These are phyloP conservation scores for Cadophora sp. DNA, from an alignment of 2,329 filamentous ascomycete species.

Conservation along the genomic window DNA sequence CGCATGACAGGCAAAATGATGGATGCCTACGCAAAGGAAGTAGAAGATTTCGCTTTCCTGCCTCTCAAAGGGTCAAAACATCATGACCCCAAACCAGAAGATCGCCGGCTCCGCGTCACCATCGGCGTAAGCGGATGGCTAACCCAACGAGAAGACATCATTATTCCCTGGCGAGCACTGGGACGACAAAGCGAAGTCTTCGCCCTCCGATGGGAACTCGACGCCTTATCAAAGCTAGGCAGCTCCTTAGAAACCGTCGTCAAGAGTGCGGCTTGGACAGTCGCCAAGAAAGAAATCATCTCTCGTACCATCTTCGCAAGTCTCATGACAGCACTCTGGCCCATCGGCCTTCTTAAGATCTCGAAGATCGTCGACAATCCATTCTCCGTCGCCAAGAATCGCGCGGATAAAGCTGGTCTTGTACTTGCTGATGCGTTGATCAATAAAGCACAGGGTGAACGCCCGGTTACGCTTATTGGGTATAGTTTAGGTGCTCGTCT, in stretches of 20 bases:
- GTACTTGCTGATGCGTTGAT: slow-evolving; percentile 84
- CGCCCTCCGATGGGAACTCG: slow-evolving; percentile 82
- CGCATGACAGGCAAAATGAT: slow-evolving; percentile 86
- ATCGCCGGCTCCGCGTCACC: slow-evolving; percentile 78
- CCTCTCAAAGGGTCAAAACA: slow-evolving; percentile 65
- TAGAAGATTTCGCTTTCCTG: slow-evolving; percentile 88
- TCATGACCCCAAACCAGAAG: slow-evolving; percentile 57
- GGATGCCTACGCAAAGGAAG: slow-evolving; percentile 84
- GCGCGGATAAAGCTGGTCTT: slow-evolving; percentile 80
- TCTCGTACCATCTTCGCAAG: slow-evolving; percentile 68
- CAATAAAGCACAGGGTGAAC: slow-evolving; percentile 81
- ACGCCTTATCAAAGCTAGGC: slow-evolving; percentile 78
- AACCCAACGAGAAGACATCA: slow-evolving; percentile 72
- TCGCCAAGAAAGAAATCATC: slow-evolving; percentile 72
- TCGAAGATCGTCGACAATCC: slow-evolving; percentile 80
- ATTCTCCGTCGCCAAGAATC: slow-evolving; percentile 76
- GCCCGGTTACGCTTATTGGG: slow-evolving; percentile 80
- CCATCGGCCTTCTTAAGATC: slow-evolving; percentile 69
- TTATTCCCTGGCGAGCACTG: slow-evolving; percentile 79
- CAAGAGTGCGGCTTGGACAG: slow-evolving; percentile 80
- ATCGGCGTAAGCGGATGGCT: slow-evolving; percentile 87
- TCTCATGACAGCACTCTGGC: slow-evolving; percentile 73
- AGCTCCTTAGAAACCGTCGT: slow-evolving; percentile 78
- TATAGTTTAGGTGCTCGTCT: slow-evolving; percentile 83
- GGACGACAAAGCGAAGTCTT: slow-evolving; percentile 80